Evolutionary conservation across 805 yeast genomes (phyloP).

Genomic region (Maudiozyma pseudohumilis): DNA sequence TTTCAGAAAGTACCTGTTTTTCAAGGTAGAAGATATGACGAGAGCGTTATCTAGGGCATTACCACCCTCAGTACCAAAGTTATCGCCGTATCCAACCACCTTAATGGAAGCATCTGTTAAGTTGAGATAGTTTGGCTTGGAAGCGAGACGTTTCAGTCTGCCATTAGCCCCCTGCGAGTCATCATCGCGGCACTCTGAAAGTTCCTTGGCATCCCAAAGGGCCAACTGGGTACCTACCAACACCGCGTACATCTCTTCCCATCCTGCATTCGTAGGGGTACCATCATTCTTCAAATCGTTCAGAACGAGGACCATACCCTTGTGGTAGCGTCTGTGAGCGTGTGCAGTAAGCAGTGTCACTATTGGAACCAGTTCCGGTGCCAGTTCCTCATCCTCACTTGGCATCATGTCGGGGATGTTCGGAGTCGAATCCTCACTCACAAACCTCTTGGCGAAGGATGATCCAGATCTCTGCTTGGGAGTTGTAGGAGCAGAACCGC

Average conservation of each 20-base stretch:
- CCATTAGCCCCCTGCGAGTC: constrained; percentile 26
- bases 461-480: constrained; percentile 7
- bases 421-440: constrained; percentile 7
- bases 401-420: constrained; percentile 4
- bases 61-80: constrained; percentile 40
- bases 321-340: constrained; percentile 61
- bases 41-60: constrained; percentile 54
- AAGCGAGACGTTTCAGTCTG: constrained; percentile 38
- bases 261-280: constrained; percentile 67
- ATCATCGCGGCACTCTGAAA: constrained; percentile 38
- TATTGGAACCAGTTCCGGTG: constrained; percentile 48
- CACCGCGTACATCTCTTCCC: constrained; percentile 91
- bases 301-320: constrained; percentile 63
- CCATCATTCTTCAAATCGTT: constrained; percentile 79
- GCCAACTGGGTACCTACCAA: constrained; percentile 85
- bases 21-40: constrained; percentile 84
- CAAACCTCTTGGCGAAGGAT: constrained; percentile 6
- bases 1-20: constrained; percentile 77
- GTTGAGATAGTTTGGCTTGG: constrained; percentile 80
- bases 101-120: constrained; percentile 82
- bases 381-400: constrained; percentile 8
- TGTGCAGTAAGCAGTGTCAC: constrained; percentile 68
- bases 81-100: constrained; percentile 55
- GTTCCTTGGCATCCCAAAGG: constrained; percentile 72
- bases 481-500: constrained; percentile 3